These are phyloP conservation scores for Alternaria angustiovoidea DNA, from an alignment of 2,329 filamentous ascomycete species.

Conservation along the genomic window DNA sequence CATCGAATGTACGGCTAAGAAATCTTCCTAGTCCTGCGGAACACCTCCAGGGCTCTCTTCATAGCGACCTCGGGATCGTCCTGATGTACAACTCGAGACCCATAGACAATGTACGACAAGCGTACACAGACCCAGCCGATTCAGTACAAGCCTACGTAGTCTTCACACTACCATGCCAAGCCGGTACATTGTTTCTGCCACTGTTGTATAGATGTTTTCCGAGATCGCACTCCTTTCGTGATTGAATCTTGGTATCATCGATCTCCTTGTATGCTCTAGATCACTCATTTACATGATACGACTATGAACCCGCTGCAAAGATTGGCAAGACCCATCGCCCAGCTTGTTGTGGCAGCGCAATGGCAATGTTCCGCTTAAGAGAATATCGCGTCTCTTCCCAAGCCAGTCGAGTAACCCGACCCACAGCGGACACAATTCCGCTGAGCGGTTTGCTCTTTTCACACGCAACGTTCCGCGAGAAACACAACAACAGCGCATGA, in stretches of 20 bases:
- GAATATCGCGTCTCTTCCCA: background rate
- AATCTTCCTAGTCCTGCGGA: background rate
- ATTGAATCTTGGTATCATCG: background rate
- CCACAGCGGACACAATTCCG: constrained; percentile 1
- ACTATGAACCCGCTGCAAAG: background rate
- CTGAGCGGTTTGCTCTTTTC: background rate
- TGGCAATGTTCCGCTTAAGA: background rate
- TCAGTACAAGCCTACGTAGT: background rate
- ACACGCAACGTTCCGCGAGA: background rate
- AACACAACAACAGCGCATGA: background rate
- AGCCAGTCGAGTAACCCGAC: background rate
- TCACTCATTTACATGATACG: background rate
- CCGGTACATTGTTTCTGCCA: background rate
- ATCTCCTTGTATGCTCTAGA: background rate
- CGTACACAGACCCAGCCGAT: background rate
- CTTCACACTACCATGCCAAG: background rate
- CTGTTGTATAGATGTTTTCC: background rate
- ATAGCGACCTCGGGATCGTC: background rate
- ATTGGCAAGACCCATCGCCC: background rate
- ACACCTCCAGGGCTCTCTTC: background rate
- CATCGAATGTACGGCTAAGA: background rate
- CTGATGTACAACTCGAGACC: background rate
- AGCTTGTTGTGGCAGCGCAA: background rate
- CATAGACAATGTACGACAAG: background rate
- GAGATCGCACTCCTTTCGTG: background rate